Conservation (phyloP, 1,284 basidiomycete genomes). For the Vanrija sp. region DNA sequence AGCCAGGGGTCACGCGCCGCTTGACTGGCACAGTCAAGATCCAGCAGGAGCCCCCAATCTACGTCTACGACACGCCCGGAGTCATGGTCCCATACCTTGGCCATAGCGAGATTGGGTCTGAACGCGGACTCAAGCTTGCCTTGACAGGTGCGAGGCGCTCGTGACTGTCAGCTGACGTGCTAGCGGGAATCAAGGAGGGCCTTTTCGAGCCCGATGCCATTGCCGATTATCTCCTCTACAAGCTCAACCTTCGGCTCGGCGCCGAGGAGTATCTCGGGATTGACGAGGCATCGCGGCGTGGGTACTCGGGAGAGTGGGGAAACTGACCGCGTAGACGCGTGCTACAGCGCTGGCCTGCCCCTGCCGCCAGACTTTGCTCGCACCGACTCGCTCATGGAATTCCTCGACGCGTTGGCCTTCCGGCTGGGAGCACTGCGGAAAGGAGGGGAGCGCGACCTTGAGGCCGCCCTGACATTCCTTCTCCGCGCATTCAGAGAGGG, state of each 20-base stretch:
- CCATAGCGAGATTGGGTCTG: conserved; percentile 72
- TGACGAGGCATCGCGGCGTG: conserved; percentile 49
- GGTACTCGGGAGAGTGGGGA: conserved; percentile 29
- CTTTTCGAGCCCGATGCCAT: conserved; percentile 81
- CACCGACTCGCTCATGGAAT: conserved; percentile 59
- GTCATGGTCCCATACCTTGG: conserved; percentile 98
- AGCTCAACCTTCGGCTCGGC: conserved; percentile 65
- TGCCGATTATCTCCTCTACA: conserved; percentile 82
- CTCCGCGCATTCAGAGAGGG: conserved; percentile 76
- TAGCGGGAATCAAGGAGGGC: conserved; percentile 91
- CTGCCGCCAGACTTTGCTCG: conserved; percentile 51
- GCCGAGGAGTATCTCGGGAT: conserved; percentile 13
- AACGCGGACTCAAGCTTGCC: conserved; percentile 87
- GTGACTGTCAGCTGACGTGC: neutral
- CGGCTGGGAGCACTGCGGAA: conserved; percentile 75
- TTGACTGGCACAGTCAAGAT: conserved; percentile 79
- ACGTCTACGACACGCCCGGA: conserved; percentile 93
- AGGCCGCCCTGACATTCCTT: conserved; percentile 72
- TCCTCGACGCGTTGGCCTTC: conserved; percentile 65
- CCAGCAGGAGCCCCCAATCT: conserved; percentile 72
- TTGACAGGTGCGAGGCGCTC: conserved; percentile 66
- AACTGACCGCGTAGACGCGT: conserved; percentile 17
- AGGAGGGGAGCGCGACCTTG: conserved; percentile 66
- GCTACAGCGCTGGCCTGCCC: conserved; percentile 61
- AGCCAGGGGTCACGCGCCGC: conserved; percentile 80